Conservation (phyloP, 495 filamentous ascomycete genomes). For the Amorphotheca resinae region DNA sequence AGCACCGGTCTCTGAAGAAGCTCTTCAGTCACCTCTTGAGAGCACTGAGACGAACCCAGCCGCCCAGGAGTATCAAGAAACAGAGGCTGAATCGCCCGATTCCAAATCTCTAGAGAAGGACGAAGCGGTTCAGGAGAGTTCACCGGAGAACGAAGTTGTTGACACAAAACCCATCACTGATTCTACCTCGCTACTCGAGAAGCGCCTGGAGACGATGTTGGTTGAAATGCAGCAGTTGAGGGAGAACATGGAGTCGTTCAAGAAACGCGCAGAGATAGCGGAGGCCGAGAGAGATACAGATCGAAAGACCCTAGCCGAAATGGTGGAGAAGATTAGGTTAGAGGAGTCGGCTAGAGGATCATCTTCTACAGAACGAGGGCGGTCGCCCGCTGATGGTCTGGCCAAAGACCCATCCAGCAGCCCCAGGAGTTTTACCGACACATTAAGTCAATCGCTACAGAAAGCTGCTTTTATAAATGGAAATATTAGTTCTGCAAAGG, state of each 20-base stretch:
- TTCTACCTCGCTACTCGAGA: slow-evolving; percentile 39
- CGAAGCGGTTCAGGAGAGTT: slow-evolving; percentile 13
- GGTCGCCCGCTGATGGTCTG: slow-evolving; percentile 2
- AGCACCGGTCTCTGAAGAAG: slow-evolving; percentile 21
- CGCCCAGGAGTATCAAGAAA: neutral
- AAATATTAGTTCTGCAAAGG: slow-evolving; percentile 26
- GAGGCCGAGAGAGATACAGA: slow-evolving; percentile 57
- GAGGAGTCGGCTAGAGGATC: slow-evolving; percentile 40
- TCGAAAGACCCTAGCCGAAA: slow-evolving; percentile 67
- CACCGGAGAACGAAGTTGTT: slow-evolving; percentile 24
- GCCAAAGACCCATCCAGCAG: slow-evolving; percentile 1
- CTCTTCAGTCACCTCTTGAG: slow-evolving; percentile 24
- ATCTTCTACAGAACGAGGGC: slow-evolving; percentile 17
- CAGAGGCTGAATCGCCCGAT: neutral
- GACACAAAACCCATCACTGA: slow-evolving; percentile 22
- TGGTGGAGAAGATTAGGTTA: slow-evolving; percentile 70
- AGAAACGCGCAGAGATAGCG: slow-evolving; percentile 62
- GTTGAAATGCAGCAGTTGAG: slow-evolving; percentile 74
- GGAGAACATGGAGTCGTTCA: slow-evolving; percentile 65
- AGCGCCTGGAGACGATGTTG: slow-evolving; percentile 65
- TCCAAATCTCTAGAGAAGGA: slow-evolving; percentile 13
- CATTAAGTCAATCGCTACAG: slow-evolving; percentile 3
- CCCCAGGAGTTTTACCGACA: neutral
- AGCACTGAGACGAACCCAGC: neutral
- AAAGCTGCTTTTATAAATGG: slow-evolving; percentile 25